Base-by-base conservation (phyloP, 176 grass and related monocot species). In the Avena insularis region DNA sequence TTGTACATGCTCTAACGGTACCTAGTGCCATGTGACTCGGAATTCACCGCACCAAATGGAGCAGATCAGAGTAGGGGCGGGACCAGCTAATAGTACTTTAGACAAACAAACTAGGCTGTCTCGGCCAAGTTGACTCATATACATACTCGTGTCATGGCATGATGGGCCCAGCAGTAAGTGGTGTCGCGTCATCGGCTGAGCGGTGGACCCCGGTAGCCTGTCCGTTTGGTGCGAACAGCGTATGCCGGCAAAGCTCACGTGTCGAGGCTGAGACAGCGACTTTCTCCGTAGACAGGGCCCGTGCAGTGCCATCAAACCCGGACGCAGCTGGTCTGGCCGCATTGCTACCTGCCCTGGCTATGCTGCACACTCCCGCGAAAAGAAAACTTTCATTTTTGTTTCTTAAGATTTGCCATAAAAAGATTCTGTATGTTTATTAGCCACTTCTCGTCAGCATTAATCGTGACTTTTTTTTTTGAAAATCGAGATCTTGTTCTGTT, bases 181-280 rank as follows among this genome's bases (percentile, higher is more conserved):
- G 17, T 13, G 85, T 84, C 80, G 63, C 85, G 13, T 91, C 80
- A 49, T 14, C 1, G 14, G 16, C 12, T 74, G 67, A 64, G 6
- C 13, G 10, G 65, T 54, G 82, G 87, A 63, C 67, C 87, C 60
- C 8, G 21, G 6, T 38, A 59, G 46, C 50, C 10, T 14, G 80
- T 43, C 40, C 6, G 40, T 16, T 65, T 3, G 33, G 33, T 3
- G 2, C 23, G 3, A 10, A 46, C 78, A 82, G 78, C 43, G 1
- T 16, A 68, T 79, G 16, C 69, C 45, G 54, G 88, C 72, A 47
- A 71, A 71, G 46, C 65, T 49, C 23, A 84, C 80, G 85, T 84
- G 85, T 67, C 75, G 75, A 63, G 66, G 56, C 74, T 72, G 65
- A 57, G 63, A 63, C 72, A 23, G 55, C 73, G 33, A 62, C 78